Evolutionary conservation across 495 filamentous ascomycete species (phyloP).

Genomic region (Xylaria cubensis): DNA sequence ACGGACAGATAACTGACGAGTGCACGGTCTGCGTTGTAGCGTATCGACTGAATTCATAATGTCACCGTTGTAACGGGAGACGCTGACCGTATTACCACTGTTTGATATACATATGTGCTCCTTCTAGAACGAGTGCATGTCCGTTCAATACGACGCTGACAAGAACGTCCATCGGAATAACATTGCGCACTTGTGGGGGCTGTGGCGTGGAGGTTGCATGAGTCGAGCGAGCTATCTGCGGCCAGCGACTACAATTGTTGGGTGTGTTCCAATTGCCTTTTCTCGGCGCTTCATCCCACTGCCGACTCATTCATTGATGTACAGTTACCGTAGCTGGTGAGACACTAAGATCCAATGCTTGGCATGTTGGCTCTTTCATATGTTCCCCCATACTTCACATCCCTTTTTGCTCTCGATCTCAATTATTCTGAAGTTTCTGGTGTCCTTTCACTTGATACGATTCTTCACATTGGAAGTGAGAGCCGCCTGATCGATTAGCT

Average conservation of each 20-base stretch:
- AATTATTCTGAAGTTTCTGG: background rate
- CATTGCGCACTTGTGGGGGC: conserved; percentile 20
- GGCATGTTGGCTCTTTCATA: conserved; percentile 18
- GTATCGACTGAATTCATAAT: conserved; percentile 16
- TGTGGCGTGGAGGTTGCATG: conserved; percentile 19
- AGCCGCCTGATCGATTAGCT: background rate
- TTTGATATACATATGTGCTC: conserved; percentile 7
- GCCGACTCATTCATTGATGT: background rate
- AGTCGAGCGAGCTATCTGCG: conserved; percentile 21
- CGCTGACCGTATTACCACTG: conserved; percentile 17
- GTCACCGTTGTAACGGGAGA: conserved; percentile 6
- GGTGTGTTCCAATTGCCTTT: conserved; percentile 20
- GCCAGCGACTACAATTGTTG: conserved; percentile 13
- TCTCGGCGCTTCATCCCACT: conserved; percentile 18
- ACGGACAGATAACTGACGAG: background rate
- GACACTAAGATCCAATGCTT: conserved; percentile 23
- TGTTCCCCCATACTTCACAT: conserved; percentile 3
- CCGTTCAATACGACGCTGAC: conserved; percentile 14
- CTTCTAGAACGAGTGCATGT: conserved; percentile 22
- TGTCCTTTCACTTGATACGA: background rate
- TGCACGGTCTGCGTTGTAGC: background rate
- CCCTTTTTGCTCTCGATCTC: background rate
- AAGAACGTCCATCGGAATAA: conserved; percentile 3
- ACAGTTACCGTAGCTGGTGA: conserved; percentile 18
- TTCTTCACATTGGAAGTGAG: background rate